Base-by-base conservation (phyloP, 2,329 filamentous ascomycete species). In the Capronia coronata region DNA sequence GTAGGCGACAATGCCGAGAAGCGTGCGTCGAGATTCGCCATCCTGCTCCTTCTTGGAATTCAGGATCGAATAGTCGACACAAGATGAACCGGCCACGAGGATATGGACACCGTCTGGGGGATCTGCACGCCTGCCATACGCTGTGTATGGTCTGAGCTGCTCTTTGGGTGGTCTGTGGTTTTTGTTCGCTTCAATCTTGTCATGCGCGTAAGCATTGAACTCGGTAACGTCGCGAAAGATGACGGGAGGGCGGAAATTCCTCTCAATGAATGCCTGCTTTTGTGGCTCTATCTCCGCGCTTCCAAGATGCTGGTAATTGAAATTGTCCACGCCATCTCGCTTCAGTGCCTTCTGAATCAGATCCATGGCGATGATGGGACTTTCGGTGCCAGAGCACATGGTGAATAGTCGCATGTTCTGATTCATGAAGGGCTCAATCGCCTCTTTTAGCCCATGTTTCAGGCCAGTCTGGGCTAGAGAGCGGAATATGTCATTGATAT, bases 301-400 rank as follows among this genome's bases (percentile, higher is more conserved):
- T 61, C 82, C 84, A 1, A 75, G 56, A 55, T 86, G 82, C 0
- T 74, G 61, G 37, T 78, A 68, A 2, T 68, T 58, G 25, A 82
- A 66, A 9, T 65, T 61, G 4, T 56, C 56, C 1, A 63, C 54
- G 16, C 63, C 63, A 2, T 66, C 48, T 10, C 62, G 55, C 14
- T 67, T 63, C 3, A 70, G 62, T 18, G 67, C 65, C 13, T 76
- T 68, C 32, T 68, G 64, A 39, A 87, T 66, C 63, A 82, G 69
- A 11, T 79, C 68, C 11, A 88, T 62, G 0, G 82, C 82, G 1
- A 89, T 70, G 1, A 91, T 67, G 0, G 86, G 86, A 3, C 80
- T 80, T 58, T 91, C 86, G 0, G 86, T 90, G 0, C 86, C 86
- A 1, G 85, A 89, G 62, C 85, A 90, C 71, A 89, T 79, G 0